These are phyloP conservation scores for Pythium apleroticum DNA, from an alignment of 352 stramenopile species.

Conservation along the genomic window DNA sequence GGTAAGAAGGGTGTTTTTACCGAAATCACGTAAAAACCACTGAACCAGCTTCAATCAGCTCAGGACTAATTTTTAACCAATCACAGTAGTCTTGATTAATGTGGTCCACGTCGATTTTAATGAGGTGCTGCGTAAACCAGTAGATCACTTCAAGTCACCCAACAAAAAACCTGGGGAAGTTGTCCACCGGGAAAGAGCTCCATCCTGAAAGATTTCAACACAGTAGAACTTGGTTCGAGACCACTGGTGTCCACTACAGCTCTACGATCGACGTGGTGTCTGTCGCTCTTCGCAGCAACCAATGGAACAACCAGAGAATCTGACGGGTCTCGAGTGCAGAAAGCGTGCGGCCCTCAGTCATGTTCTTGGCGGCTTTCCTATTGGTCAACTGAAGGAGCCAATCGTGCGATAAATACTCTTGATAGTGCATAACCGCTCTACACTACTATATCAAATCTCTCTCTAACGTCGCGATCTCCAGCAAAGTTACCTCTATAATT, in stretches of 20 bases:
- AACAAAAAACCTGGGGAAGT: no score
- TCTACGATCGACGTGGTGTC: not conserved
- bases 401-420: not conserved
- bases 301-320: not conserved
- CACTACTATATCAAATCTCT: no score
- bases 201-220: no score
- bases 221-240: not conserved
- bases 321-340: conserved; percentile 4
- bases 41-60: not conserved
- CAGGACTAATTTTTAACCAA: conserved; percentile 3
- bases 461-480: no score
- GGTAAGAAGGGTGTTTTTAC: conserved; percentile 4
- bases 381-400: conserved; percentile 1
- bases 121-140: not conserved
- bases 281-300: not conserved
- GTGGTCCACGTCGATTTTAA: not conserved
- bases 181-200: no score
- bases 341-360: conserved; percentile 4
- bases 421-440: not conserved
- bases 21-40: not conserved
- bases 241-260: not conserved
- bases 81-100: not conserved
- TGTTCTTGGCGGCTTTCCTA: conserved; percentile 10
- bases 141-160: conserved; percentile 1
- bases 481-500: conserved; percentile 4